Evolutionary conservation across 345 rosid species (phyloP).

Genomic region (Citrus trifoliata): DNA sequence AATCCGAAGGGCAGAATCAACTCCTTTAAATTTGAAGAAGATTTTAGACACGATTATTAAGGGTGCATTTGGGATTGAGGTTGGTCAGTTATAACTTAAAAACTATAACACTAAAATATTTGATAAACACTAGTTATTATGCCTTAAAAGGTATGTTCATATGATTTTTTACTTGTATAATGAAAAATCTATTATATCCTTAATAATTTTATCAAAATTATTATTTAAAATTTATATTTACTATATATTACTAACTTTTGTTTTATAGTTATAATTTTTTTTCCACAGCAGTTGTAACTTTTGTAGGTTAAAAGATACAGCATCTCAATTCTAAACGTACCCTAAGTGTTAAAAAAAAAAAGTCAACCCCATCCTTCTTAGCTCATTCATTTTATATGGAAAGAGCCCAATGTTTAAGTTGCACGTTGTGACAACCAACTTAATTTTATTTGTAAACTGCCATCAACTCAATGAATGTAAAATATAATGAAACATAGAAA

Average conservation of each 20-base stretch:
- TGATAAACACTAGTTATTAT: accelerated
- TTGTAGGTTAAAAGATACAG: too few species aligned
- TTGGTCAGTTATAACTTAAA: accelerated
- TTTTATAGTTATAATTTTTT: too few species aligned
- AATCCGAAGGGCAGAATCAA: neutral
- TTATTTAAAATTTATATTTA: too few species aligned
- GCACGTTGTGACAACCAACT: neutral
- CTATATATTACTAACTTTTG: too few species aligned
- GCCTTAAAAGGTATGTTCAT: accelerated
- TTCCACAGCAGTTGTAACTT: accelerated
- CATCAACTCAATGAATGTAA: neutral
- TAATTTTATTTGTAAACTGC: neutral
- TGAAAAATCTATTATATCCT: too few species aligned
- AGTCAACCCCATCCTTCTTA: neutral
- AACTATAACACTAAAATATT: too few species aligned
- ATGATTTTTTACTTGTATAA: too few species aligned
- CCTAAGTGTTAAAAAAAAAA: neutral
- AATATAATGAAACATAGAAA: neutral
- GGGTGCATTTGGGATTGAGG: accelerated
- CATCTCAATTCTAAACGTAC: accelerated
- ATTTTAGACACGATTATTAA: neutral
- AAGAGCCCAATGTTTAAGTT: neutral
- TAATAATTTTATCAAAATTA: too few species aligned
- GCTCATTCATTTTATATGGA: neutral
- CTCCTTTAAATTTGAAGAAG: neutral